Evolutionary conservation across 2,329 filamentous ascomycete genomes (phyloP).

Genomic region (Hirsutella thompsonii): DNA sequence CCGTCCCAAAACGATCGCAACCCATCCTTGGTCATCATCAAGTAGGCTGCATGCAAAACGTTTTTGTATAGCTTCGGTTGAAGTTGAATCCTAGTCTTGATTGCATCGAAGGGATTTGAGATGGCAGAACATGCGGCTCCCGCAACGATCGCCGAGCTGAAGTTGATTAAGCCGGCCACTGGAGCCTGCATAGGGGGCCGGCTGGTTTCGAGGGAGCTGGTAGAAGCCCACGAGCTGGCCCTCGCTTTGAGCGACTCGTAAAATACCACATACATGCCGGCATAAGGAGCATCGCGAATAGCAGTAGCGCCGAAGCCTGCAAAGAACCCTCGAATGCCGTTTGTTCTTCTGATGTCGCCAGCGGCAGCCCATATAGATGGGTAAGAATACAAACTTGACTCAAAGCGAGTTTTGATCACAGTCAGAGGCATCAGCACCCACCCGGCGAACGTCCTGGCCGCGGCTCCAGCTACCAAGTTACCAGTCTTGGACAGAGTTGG

Average conservation of each 20-base stretch:
- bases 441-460: constrained; percentile 74
- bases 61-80: constrained; percentile 76
- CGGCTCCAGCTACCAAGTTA: constrained; percentile 75
- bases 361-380: constrained; percentile 60
- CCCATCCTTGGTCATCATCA: constrained; percentile 77
- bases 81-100: constrained; percentile 90
- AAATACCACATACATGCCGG: constrained; percentile 84
- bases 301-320: constrained; percentile 89
- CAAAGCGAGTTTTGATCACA: constrained; percentile 91
- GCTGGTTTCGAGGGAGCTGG: constrained; percentile 2
- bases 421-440: constrained; percentile 93
- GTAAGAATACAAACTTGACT: constrained; percentile 78
- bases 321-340: constrained; percentile 79
- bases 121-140: constrained; percentile 74
- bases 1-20: constrained; percentile 73
- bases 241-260: constrained; percentile 74
- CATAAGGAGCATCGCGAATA: constrained; percentile 89
- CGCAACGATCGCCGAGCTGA: constrained; percentile 67
- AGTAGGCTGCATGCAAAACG: constrained; percentile 60
- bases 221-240: constrained; percentile 23
- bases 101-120: constrained; percentile 92
- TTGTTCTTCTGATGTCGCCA: constrained; percentile 57
- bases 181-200: constrained; percentile 15
- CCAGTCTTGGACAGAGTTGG: constrained; percentile 73
- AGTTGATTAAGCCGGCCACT: constrained; percentile 59